Evolutionary conservation across 2,329 filamentous ascomycete genomes (phyloP), one percentile per base, ranked within the genome.

Genomic region (Penicillium sp.): DNA sequence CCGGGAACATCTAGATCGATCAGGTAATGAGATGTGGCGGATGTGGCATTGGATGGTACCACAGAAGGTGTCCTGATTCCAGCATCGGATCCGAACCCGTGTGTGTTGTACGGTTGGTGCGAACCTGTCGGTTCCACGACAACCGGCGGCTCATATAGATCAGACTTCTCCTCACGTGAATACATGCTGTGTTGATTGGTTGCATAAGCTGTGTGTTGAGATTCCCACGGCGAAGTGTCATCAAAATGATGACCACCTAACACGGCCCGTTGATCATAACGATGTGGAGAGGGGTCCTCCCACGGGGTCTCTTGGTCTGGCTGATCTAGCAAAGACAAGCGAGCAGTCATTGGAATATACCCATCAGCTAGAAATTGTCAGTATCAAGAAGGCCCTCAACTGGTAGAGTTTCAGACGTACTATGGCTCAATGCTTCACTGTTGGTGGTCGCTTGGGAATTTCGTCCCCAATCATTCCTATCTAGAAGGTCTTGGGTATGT

Each of bases 321-420:
- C 21, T 63, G 53, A 32, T 74, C 71, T n/a, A 73, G 57, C 29
- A 74, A 61, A 18, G 72, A 74, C 47, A 74, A 53, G 4, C 71
- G 67, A 5, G 71, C 72, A 36, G 72, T 72, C 72, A 74, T 74
- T 1, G 72, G 70, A 40, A 74, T 74, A 48, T 71, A 71, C n/a
- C 72, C 72, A 34, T 71, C 69, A 16, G 64, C 69, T 72, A 21
- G 39, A 39, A 34, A 11, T 27, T 16, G 54, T 67, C 32, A 67
- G 61, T 48, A 13, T 36, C 11, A n/a, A 36, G 34, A 16, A 11
- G 34, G n/a, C 6, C 14, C n/a, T n/a, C 34, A 7, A n/a, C 13
- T n/a, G 6, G 13, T n/a, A 36, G 38, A 24, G 18, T 8, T 31
- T 18, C 9, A 31, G 46, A 40, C 62, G 45, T 66, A 72, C 72